These are phyloP conservation scores for Lactarius sp. DNA, from an alignment of 768 basidiomycete species.

Conservation along the genomic window DNA sequence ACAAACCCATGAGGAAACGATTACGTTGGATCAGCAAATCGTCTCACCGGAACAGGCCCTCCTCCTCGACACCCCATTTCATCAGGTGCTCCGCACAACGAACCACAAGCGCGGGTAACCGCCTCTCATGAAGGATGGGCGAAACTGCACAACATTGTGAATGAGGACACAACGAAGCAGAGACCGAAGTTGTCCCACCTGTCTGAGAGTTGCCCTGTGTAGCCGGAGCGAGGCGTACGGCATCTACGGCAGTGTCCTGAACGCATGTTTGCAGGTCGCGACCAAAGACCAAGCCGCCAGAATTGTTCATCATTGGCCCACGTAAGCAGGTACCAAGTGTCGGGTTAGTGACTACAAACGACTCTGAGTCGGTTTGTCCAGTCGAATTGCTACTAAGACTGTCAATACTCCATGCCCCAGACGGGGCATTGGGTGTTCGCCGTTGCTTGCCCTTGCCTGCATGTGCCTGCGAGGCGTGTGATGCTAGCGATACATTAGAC, in stretches of 20 bases:
- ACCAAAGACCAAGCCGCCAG: slow-evolving; percentile 61
- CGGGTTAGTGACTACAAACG: slow-evolving; percentile 43
- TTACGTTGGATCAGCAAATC: background rate
- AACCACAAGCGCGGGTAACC: slow-evolving; percentile 69
- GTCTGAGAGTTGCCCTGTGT: slow-evolving; percentile 11
- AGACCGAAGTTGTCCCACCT: background rate
- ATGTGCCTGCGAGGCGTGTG: slow-evolving; percentile 19
- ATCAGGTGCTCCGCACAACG: slow-evolving; percentile 80
- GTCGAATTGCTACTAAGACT: slow-evolving; percentile 41
- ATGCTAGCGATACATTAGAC: slow-evolving; percentile 23
- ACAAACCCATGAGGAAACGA: slow-evolving; percentile 8
- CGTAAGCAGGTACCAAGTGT: slow-evolving; percentile 52
- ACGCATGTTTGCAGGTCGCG: slow-evolving; percentile 52
- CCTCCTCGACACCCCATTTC: slow-evolving; percentile 80
- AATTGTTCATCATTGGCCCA: slow-evolving; percentile 42
- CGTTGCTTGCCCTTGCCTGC: slow-evolving; percentile 36
- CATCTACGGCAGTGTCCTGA: slow-evolving; percentile 48
- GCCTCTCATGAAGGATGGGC: slow-evolving; percentile 28
- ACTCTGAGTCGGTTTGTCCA: slow-evolving; percentile 41
- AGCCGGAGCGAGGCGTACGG: slow-evolving; percentile 21
- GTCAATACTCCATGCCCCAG: slow-evolving; percentile 41
- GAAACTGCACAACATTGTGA: slow-evolving; percentile 9
- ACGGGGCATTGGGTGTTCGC: slow-evolving; percentile 58
- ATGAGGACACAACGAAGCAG: slow-evolving; percentile 16
- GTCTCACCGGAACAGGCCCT: slow-evolving; percentile 77